These are phyloP conservation scores for Myxozyma nipponensis DNA, from an alignment of 805 yeast species.

Conservation along the genomic window DNA sequence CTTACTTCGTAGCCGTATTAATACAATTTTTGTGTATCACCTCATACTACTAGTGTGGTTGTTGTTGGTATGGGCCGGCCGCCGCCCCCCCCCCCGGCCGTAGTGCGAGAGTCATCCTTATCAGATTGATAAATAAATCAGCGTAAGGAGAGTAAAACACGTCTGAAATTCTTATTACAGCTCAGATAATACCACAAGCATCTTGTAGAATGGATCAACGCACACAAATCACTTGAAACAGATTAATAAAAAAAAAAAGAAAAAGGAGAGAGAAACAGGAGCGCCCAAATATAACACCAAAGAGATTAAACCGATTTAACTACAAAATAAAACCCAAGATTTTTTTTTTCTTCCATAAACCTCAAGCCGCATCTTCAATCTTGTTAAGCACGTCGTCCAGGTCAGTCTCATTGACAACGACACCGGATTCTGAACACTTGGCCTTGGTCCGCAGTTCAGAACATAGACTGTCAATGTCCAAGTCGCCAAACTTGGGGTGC, in stretches of 20 bases:
- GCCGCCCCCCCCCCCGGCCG: too few relatives aligned
- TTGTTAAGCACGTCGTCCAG: constrained; percentile 46
- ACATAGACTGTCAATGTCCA: constrained; percentile 94
- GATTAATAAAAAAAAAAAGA: neutral
- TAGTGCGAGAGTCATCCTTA: too few relatives aligned
- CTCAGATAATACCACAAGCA: too few relatives aligned
- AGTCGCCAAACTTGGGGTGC: constrained; percentile 88
- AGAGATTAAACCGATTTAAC: too few relatives aligned
- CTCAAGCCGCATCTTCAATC: constrained; percentile 5
- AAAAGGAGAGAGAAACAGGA: neutral
- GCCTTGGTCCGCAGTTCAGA: constrained; percentile 85
- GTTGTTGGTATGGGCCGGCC: too few relatives aligned
- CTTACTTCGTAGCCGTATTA: too few relatives aligned
- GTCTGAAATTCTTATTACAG: too few relatives aligned
- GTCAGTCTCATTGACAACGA: constrained; percentile 75
- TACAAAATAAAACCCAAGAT: neutral
- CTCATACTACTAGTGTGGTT: too few relatives aligned
- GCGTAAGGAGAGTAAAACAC: too few relatives aligned
- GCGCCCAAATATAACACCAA: neutral
- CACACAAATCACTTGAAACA: neutral
- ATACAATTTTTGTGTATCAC: too few relatives aligned
- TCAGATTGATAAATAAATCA: too few relatives aligned
- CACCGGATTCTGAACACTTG: constrained; percentile 90
- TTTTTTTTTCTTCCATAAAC: neutral
- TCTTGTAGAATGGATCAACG: too few relatives aligned